Percentiles rank a stretch among this genome's conserved stretches.
These are phyloP conservation scores for Glonium stellatum DNA, from an alignment of 495 filamentous ascomycete genomes.

Conservation along the genomic window DNA sequence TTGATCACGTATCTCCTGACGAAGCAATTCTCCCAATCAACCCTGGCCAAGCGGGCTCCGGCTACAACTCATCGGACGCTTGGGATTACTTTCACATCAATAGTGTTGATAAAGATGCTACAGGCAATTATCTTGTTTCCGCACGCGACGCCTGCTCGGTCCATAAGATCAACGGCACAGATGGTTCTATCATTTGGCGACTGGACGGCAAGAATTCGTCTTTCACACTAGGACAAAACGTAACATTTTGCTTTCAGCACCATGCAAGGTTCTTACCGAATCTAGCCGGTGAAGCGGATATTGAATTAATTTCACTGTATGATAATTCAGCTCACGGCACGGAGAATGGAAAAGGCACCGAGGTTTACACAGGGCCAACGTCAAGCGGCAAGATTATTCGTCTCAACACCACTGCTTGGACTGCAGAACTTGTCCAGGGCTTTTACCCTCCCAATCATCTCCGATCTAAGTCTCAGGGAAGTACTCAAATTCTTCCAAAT, in stretches of 20 bases:
- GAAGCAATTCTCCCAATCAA: slow-evolving; percentile 48
- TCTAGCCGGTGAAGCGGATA: slow-evolving; percentile 9
- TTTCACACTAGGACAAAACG: slow-evolving; percentile 41
- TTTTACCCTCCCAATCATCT: slow-evolving; percentile 35
- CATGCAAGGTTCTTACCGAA: slow-evolving; percentile 43
- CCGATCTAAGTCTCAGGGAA: slow-evolving; percentile 42
- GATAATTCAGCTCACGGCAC: slow-evolving; percentile 36
- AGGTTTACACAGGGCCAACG: slow-evolving; percentile 14
- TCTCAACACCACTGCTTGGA: slow-evolving; percentile 39
- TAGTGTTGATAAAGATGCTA: slow-evolving; percentile 31
- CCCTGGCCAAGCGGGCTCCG: slow-evolving; percentile 47
- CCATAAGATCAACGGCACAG: slow-evolving; percentile 35
- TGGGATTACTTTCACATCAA: slow-evolving; percentile 43
- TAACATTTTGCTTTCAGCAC: slow-evolving; percentile 49
- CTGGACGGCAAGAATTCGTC: slow-evolving; percentile 41
- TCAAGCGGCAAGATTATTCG: slow-evolving; percentile 42
- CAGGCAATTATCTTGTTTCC: slow-evolving; percentile 41
- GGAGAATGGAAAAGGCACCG: slow-evolving; percentile 17
- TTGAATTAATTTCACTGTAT: slow-evolving; percentile 33
- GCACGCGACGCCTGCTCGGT: slow-evolving; percentile 38
- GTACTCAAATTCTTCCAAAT: slow-evolving; percentile 40
- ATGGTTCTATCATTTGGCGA: slow-evolving; percentile 40
- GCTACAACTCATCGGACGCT: slow-evolving; percentile 30
- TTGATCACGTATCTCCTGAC: slow-evolving; percentile 39
- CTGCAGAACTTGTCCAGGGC: slow-evolving; percentile 34